phyloP scores from a whole-genome alignment of 768 basidiomycete species.

The Psilocybe cyanescens region DNA sequence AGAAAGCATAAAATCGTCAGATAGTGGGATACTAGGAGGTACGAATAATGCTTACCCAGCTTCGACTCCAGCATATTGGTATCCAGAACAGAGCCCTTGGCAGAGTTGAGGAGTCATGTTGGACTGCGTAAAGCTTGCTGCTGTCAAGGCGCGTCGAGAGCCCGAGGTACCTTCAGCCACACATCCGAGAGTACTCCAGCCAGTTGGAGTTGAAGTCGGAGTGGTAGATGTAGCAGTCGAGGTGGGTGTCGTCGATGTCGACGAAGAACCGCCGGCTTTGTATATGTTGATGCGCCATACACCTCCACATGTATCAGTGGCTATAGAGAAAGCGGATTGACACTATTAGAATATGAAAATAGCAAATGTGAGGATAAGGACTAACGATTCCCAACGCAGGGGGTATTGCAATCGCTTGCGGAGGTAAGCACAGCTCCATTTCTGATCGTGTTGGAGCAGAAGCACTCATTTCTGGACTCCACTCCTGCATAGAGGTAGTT shows the following conservation, averaged over 20 bases:
- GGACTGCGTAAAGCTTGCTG: constrained; percentile 22
- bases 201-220: constrained; percentile 16
- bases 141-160: constrained; percentile 34
- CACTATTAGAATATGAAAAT: neutral
- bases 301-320: constrained; percentile 32
- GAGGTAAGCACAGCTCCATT: constrained; percentile 20
- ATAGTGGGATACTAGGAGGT: neutral
- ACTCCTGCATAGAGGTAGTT: constrained; percentile 34
- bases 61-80: constrained; percentile 35
- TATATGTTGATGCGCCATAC: constrained; percentile 31
- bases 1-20: neutral
- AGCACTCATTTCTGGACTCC: constrained; percentile 38
- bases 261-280: constrained; percentile 6
- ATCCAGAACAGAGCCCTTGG: constrained; percentile 33
- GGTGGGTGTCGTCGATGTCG: neutral
- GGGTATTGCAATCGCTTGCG: constrained; percentile 31
- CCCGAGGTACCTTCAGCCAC: constrained; percentile 33
- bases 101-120: constrained; percentile 37
- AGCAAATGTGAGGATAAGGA: neutral
- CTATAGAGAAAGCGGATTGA: constrained; percentile 12
- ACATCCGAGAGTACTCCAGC: constrained; percentile 24
- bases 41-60: constrained; percentile 27
- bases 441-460: constrained; percentile 29
- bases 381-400: constrained; percentile 34
- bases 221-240: constrained; percentile 13